Evolutionary conservation across 306 rosid genomes (phyloP), one percentile per base, ranked within the genome.

Genomic region (Mucuna pruriens): DNA sequence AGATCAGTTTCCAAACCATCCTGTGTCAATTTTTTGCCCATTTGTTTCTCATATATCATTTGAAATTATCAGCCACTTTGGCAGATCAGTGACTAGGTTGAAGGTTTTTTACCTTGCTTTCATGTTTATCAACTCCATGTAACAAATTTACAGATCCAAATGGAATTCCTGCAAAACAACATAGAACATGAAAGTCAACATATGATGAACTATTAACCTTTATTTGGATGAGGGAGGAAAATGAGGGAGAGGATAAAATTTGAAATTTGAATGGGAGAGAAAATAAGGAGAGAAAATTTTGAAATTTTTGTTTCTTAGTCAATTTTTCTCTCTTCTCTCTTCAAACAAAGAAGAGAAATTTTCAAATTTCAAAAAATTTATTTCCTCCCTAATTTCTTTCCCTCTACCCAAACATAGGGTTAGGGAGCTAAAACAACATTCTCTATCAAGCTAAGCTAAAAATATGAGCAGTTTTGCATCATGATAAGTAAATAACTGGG

Each of bases 121-220:
- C 99, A 73, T 89, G 90, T 81, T 91, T 93, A 90, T 95, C 97
- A 87, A 95, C 99, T 83, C 99, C 99, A 85, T 95, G 81, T 90
- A 93, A 76, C 75, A 95, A 83, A 87, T 95, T 95, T 81, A 95
- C 99, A 67, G 99, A 95, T 82, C 99, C 99, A 89, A 91, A 95
- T 78, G 99, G 99, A 82, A 95, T 95, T 77, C 97, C 99, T 95
- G 90, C 89, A 89, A 75, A 48, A 19, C 39, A 80, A 44, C 51
- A 82, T 31, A 34, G 61, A 76, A 74, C 70, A 54, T 31, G 36
- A 74, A 26, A 45, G 31, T 44, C 82, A 73, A 34, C 19, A 84
- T 34, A 66, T 31, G 84, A 39, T 67, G 77, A 51, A 77, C 23
- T 40, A 58, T 83, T 29, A 61, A 1, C 40, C 20, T 61, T 6